A percentile compares a stretch with the other conserved stretches of the same genome.
These are phyloP conservation scores for Lepidium aucheri DNA, from an alignment of 345 rosid species.

Conservation along the genomic window DNA sequence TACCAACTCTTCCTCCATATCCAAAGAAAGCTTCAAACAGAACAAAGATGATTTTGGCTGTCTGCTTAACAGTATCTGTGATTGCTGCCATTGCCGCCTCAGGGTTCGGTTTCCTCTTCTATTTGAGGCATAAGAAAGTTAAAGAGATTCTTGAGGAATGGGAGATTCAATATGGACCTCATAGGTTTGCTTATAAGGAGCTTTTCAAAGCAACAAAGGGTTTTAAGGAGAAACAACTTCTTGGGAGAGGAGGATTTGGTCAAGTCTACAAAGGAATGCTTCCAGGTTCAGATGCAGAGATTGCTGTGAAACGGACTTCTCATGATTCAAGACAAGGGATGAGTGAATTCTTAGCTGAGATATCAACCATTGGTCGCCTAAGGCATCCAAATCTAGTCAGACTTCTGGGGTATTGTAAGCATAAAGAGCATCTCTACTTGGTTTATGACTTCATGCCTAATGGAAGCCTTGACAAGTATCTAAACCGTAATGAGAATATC, in stretches of 20 bases:
- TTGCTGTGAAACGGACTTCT: slow-evolving; percentile 46
- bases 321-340: slow-evolving; percentile 43
- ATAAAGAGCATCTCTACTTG: slow-evolving; percentile 27
- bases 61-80: slow-evolving; percentile 4
- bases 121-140: slow-evolving; percentile 27
- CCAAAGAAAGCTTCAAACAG: slow-evolving; percentile 27
- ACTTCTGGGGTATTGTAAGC: slow-evolving; percentile 36
- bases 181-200: slow-evolving; percentile 34
- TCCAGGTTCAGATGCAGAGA: slow-evolving; percentile 20
- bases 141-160: slow-evolving; percentile 37
- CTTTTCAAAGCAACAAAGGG: slow-evolving; percentile 37
- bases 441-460: slow-evolving; percentile 44
- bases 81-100: slow-evolving; percentile 13
- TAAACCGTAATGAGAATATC: neutral
- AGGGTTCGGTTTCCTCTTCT: slow-evolving; percentile 2
- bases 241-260: slow-evolving; percentile 48
- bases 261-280: slow-evolving; percentile 41
- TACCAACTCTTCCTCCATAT: slow-evolving; percentile 44
- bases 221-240: slow-evolving; percentile 34
- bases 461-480: slow-evolving; percentile 36
- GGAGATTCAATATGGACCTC: slow-evolving; percentile 43
- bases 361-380: slow-evolving; percentile 29
- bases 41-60: slow-evolving; percentile 20
- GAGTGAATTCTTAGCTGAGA: slow-evolving; percentile 41
- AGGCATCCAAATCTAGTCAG: slow-evolving; percentile 30